Percentiles rank a stretch among this genome's conserved stretches.
Evolutionary conservation across 2,329 filamentous ascomycete genomes (phyloP).

Genomic region (Aspergillaceae sp.): DNA sequence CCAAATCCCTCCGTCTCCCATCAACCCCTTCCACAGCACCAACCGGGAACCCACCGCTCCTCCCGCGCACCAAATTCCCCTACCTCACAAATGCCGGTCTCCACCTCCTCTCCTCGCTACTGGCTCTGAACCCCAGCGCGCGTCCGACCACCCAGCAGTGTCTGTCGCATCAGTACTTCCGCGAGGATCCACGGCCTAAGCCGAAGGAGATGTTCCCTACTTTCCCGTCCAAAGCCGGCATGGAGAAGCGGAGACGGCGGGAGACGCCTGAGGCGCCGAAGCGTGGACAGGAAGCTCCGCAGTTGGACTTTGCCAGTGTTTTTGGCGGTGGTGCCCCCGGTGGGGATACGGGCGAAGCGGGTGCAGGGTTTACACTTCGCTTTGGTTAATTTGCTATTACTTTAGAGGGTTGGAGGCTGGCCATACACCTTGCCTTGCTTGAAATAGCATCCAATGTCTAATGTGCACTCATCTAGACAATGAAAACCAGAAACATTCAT

Average conservation of each 20-base stretch:
- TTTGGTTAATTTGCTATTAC: conserved; percentile 34
- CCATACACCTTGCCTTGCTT: too few species aligned
- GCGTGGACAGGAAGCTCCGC: conserved; percentile 60
- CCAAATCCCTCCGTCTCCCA: conserved; percentile 66
- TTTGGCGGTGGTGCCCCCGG: conserved; percentile 55
- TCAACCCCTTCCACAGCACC: conserved; percentile 28
- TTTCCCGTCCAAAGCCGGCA: conserved; percentile 88
- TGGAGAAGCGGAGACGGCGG: conserved; percentile 66
- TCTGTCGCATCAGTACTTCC: conserved; percentile 75
- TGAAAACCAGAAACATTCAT: not conserved
- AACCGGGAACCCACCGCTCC: conserved; percentile 29
- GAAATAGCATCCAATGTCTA: too few species aligned
- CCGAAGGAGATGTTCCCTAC: conserved; percentile 90
- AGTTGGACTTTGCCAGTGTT: conserved; percentile 60
- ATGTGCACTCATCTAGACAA: too few species aligned
- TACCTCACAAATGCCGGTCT: conserved; percentile 69
- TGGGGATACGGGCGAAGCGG: conserved; percentile 55
- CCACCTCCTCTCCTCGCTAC: conserved; percentile 57
- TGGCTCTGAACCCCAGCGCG: conserved; percentile 64
- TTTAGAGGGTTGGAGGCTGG: too few species aligned
- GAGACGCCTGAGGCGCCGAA: conserved; percentile 76
- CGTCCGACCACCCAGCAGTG: conserved; percentile 66
- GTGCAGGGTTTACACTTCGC: conserved; percentile 51
- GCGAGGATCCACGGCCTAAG: conserved; percentile 82
- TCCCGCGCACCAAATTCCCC: conserved; percentile 71